Percentiles rank a stretch among this genome's conserved stretches.
phyloP scores from a whole-genome alignment of 1,284 basidiomycete species.

The Athelia sp. region DNA sequence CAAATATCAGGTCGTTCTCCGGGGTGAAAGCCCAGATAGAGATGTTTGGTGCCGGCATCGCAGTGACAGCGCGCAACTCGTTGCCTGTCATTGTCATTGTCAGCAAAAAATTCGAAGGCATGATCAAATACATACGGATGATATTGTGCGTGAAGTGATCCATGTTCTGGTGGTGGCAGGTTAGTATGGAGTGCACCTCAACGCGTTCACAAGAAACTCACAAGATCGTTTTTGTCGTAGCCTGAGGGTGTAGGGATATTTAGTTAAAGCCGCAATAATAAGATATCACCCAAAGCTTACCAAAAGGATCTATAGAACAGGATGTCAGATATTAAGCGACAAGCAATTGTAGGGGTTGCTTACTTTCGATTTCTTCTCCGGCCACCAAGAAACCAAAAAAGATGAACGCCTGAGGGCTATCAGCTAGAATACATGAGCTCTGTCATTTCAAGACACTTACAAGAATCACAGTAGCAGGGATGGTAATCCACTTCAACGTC shows the following conservation, averaged over 20 bases:
- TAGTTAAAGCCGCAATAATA: no score
- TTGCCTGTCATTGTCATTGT: slow-evolving; percentile 35
- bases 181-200: slow-evolving; percentile 4
- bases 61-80: slow-evolving; percentile 53
- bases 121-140: not conserved
- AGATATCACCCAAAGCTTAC: not conserved
- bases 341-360: slow-evolving; percentile 30
- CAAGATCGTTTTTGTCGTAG: slow-evolving; percentile 67
- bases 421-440: no score
- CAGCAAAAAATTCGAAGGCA: not conserved
- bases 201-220: slow-evolving; percentile 23
- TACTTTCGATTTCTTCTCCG: slow-evolving; percentile 69
- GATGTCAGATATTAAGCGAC: slow-evolving; percentile 6
- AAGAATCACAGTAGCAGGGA: slow-evolving; percentile 50
- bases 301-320: slow-evolving; percentile 45
- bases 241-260: no score
- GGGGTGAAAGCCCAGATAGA: slow-evolving; percentile 52
- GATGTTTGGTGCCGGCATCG: slow-evolving; percentile 50
- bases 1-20: slow-evolving; percentile 54
- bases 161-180: slow-evolving; percentile 38
- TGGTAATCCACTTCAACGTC: slow-evolving; percentile 58
- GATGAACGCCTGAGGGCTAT: slow-evolving; percentile 36
- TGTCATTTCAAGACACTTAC: slow-evolving; percentile 14
- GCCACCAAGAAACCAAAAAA: slow-evolving; percentile 69
- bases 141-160: slow-evolving; percentile 44